These are phyloP conservation scores for Phialophora chinensis DNA, from an alignment of 2,329 filamentous ascomycete genomes.

Conservation along the genomic window DNA sequence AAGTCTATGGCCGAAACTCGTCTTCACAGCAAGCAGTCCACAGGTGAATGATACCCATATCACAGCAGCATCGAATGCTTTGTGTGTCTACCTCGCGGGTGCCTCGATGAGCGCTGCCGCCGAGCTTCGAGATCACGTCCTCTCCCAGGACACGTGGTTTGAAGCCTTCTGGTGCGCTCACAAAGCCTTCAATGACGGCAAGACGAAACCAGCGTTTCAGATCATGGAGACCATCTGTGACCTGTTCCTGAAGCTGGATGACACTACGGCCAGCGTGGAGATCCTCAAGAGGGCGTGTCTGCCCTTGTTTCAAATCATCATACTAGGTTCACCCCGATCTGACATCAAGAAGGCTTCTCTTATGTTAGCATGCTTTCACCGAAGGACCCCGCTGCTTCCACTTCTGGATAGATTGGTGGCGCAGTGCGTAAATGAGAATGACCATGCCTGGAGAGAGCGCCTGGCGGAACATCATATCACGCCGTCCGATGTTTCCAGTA, in stretches of 20 bases:
- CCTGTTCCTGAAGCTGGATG: constrained; percentile 42
- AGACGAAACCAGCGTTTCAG: constrained; percentile 54
- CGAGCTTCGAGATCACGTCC: constrained; percentile 44
- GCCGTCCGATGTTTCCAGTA: constrained; percentile 12
- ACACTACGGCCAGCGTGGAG: constrained; percentile 19
- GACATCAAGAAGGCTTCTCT: constrained; percentile 38
- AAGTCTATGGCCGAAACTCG: constrained; percentile 48
- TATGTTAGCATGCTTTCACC: constrained; percentile 33
- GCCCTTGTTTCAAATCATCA: constrained; percentile 32
- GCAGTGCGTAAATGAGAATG: constrained; percentile 17
- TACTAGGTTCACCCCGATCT: constrained; percentile 32
- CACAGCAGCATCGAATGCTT: constrained; percentile 51
- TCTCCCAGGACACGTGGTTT: constrained; percentile 48
- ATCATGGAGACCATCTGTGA: constrained; percentile 48
- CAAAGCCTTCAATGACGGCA: constrained; percentile 50
- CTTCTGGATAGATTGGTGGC: constrained; percentile 23
- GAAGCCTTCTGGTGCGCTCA: constrained; percentile 50
- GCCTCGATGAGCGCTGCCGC: constrained; percentile 44
- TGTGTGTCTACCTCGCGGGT: constrained; percentile 52
- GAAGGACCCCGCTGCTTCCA: constrained; percentile 27
- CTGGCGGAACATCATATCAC: constrained; percentile 24
- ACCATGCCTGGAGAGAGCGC: constrained; percentile 23
- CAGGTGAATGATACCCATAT: constrained; percentile 50
- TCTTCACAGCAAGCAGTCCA: constrained; percentile 49
- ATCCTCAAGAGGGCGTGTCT: constrained; percentile 23